A percentile compares a stretch with the other conserved stretches of the same genome.
phyloP scores from a whole-genome alignment of 108 stramenopile genomes.

The Nitzschia inconspicua region DNA sequence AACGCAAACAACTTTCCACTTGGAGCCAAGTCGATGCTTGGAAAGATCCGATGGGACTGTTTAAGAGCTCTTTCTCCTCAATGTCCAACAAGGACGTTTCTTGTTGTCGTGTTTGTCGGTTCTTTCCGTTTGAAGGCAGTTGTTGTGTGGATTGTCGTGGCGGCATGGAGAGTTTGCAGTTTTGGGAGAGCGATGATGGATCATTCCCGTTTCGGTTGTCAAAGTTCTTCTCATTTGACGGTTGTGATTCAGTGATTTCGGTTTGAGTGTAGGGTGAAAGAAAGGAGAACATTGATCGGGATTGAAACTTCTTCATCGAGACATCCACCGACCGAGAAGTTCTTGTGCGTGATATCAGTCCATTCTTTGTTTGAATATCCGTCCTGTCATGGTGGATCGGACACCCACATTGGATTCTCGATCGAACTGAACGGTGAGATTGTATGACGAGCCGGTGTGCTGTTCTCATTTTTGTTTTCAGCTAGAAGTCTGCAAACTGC shows the following conservation, averaged over 20 bases:
- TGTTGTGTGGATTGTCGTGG: not conserved
- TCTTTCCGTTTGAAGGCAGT: not conserved
- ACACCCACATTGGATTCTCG: too few relatives aligned
- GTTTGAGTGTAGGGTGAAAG: not conserved
- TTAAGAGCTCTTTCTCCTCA: not conserved
- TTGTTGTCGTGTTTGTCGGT: not conserved
- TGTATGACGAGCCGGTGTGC: too few relatives aligned
- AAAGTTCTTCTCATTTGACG: too few relatives aligned
- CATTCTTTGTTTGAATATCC: not conserved
- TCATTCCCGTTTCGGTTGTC: too few relatives aligned
- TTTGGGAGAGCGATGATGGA: not conserved
- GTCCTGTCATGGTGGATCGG: too few relatives aligned
- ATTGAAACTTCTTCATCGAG: not conserved
- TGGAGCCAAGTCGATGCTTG: not conserved
- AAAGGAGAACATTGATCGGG: not conserved
- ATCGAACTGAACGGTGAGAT: too few relatives aligned
- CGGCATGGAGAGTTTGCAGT: slow-evolving; percentile 2
- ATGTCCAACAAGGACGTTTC: not conserved
- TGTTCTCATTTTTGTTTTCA: too few relatives aligned
- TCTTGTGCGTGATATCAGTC: not conserved
- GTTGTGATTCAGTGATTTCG: too few relatives aligned
- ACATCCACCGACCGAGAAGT: not conserved
- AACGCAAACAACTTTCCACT: not conserved
- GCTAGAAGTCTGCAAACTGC: too few relatives aligned
- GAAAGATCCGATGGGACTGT: slow-evolving; percentile 15